Evolutionary conservation across 306 rosid genomes (phyloP), one percentile per base, ranked within the genome.

Genomic region (Cicer yamashitae): DNA sequence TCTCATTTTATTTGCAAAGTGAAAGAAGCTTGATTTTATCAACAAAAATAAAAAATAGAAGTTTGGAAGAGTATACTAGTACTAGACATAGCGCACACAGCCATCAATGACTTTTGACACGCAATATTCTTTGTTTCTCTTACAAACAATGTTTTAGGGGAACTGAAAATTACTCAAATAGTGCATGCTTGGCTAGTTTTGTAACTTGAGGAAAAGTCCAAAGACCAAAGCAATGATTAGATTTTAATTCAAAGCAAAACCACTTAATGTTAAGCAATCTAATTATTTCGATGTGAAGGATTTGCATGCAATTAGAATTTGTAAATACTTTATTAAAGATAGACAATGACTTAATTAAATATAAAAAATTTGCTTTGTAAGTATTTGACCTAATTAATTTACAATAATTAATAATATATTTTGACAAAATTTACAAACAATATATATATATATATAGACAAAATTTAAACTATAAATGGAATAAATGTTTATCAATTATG

Each of bases 211-310:
- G 34, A 40, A 2, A 37, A 48, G 20, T 56, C 51, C 48, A 63
- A 74, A 44, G 30, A 50, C 15, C 7, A 50, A 15, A 53, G 18
- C 18, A 40, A 68, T 41, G n/a, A 65, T 71, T 56, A 8, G 18
- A 47, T 65, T 40, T 64, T 51, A 7, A 8, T 53, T 12, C 1
- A 12, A 62, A 22, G 8, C 51, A 11, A 64, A 82, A 39, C 25
- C 15, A 7, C 34, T 25, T 6, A 8, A 3, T 47, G 66, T 38
- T 37, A 44, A 70, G 77, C 12, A 62, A 72, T 81, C 67, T 46
- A 45, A 10, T 65, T 72, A 7, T 77, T 6, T 46, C 7, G 5
- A 25, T 45, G 65, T 44, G 34, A 66, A 44, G 14, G 47, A 54
- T 53, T 77, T 30, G 41, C 58, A 39, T 7, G 56, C 25, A 34